Base-by-base conservation (phyloP, 768 basidiomycete genomes). In the Lanmaoa rubissima region DNA sequence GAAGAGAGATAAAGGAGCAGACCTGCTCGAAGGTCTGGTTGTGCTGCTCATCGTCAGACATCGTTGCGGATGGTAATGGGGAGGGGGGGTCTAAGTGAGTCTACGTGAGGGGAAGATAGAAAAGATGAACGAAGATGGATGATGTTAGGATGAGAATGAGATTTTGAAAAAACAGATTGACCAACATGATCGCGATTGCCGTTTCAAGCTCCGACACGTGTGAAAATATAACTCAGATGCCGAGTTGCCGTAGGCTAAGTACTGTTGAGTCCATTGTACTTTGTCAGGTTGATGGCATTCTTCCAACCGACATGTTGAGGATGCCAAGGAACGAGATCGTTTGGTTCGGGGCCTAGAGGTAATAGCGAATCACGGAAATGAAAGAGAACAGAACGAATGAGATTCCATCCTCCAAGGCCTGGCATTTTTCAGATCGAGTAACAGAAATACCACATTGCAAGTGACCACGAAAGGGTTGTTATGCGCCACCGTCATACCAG, bases 11-110 rank as follows among this genome's bases (percentile, higher is more conserved):
- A 32, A 41, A 51, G 26, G 48, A 57, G 67, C 79, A 56, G 50
- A 88, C 90, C 80, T 84, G 79, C 79, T 95, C 92, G 67, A 97
- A 94, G 71, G 78, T 82, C 71, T 93, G 88, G 69, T 94, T 83
- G 80, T 94, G 92, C 74, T 92, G 89, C 75, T 92, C 90, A 75
- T 96, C 92, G 79, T 96, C 93, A 71, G 87, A 89, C 90, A 91
- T 92, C 78, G 75, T 82, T 64, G 57, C 39, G 58, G 60, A 53
- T 66, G 63, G 55, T 44, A 51, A 40, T 39, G 46, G 39, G 47
- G 42, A 48, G n/a, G 53, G 6, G 46, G 51, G 17, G 42, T 70
- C 63, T 65, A 65, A 36, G 50, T 21, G 45, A 48, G 50, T 69
- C 68, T 69, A 69, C 24, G 60, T 47, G 53, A 46, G 50, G 56